Conservation (phyloP, 768 basidiomycete species). For the Stropharia rugosoannulata region DNA sequence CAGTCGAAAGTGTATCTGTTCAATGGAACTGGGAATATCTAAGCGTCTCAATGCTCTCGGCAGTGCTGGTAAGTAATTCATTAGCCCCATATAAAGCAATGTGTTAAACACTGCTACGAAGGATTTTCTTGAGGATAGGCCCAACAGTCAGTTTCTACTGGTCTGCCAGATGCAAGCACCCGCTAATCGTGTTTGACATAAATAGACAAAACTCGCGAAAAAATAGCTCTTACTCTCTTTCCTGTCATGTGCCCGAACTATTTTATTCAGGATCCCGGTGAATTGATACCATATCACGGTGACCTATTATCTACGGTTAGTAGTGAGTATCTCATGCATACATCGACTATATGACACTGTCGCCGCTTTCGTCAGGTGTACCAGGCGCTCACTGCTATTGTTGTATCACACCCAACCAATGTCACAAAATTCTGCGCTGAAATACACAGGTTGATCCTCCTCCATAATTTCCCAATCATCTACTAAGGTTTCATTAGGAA, state of each 20-base stretch:
- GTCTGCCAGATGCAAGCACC: neutral
- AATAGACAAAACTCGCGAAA: slow-evolving; percentile 16
- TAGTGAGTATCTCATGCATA: slow-evolving; percentile 13
- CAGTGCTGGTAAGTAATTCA: slow-evolving; percentile 25
- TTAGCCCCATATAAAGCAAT: neutral
- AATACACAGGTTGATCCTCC: slow-evolving; percentile 45
- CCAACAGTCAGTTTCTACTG: slow-evolving; percentile 5
- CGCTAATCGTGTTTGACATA: slow-evolving; percentile 10
- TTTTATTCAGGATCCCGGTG: slow-evolving; percentile 6
- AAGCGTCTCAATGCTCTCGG: slow-evolving; percentile 48
- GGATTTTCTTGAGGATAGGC: slow-evolving; percentile 22
- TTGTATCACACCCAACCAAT: slow-evolving; percentile 38
- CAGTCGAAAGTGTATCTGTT: slow-evolving; percentile 16
- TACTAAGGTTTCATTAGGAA: slow-evolving; percentile 24
- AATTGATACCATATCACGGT: slow-evolving; percentile 8
- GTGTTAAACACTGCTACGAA: slow-evolving; percentile 1
- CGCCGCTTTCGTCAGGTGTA: slow-evolving; percentile 41
- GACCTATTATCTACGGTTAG: slow-evolving; percentile 26
- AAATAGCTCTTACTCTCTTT: slow-evolving; percentile 16
- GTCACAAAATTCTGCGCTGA: slow-evolving; percentile 43
- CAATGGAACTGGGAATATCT: slow-evolving; percentile 42
- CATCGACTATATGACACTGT: slow-evolving; percentile 9
- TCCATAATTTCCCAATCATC: neutral
- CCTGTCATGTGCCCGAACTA: slow-evolving; percentile 22
- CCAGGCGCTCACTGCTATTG: slow-evolving; percentile 49